Base-by-base conservation (phyloP, 805 yeast species). In the Kluyveromyces dobzhanskii region DNA sequence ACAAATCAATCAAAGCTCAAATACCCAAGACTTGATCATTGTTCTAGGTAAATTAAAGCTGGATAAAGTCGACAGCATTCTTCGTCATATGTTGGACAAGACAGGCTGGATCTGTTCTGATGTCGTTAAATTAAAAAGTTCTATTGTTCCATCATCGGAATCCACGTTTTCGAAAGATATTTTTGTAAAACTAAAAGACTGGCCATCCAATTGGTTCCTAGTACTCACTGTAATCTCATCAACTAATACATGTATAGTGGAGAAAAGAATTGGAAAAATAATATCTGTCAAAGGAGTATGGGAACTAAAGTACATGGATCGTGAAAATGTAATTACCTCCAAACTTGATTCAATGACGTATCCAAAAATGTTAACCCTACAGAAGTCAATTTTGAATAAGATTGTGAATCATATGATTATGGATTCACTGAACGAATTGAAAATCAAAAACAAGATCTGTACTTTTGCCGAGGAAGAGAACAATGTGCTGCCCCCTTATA, bases 161-260 rank as follows among this genome's bases (percentile, higher is more conserved):
- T 37, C 45, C 6, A 43, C 41, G 16, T 28, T 40, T 24, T 27
- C 43, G 6, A 42, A 38, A 10, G 63, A 56, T 32, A 32, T 57
- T 3, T 59, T 57, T 35, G 51, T 59, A 7, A 51, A 58, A 27
- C 37, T 61, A 39, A 56, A 59, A 7, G 53, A 50, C 17, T 61
- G 65, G 65, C 64, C 64, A 6, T 47, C 52, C 5, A 56, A 57
- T 40, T 61, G 65, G 65, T 61, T 56, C 40, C 39, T 61, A 25
- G 53, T 61, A 11, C 43, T 59, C 17, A 52, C 62, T 2, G 50
- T 57, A n/a, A 48, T 59, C 6, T 56, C 61, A 3, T 57, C 64
- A 2, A 48, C 55, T 13, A 45, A 57, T 9, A 48, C 61, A 4
- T 57, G 63, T 34, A 41, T 56, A 10, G 50, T 61, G 23, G 61